These are phyloP conservation scores for Plasmodium malariae DNA, from an alignment of 169 alveolate genomes.

Conservation along the genomic window DNA sequence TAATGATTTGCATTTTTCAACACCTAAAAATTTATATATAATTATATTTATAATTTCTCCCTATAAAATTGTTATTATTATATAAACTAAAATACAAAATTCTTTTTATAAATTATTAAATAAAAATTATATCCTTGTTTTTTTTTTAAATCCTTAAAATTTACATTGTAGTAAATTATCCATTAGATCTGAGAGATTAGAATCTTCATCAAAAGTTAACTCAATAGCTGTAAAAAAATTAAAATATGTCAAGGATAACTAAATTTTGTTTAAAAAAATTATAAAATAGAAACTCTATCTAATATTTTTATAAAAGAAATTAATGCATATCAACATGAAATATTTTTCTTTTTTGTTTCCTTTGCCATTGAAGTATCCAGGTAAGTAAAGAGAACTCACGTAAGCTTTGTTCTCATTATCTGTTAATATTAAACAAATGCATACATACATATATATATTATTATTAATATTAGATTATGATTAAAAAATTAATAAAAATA, in stretches of 20 bases:
- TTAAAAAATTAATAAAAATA: neutral
- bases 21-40: constrained; percentile 14
- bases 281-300: neutral
- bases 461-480: neutral
- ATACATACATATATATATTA: neutral
- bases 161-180: constrained; percentile 39
- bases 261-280: no score
- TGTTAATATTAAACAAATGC: neutral
- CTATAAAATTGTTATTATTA: neutral
- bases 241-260: neutral
- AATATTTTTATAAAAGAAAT: neutral
- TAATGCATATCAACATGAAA: neutral
- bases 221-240: constrained; percentile 37
- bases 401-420: constrained; percentile 28
- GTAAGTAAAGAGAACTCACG: constrained; percentile 32
- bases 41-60: neutral
- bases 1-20: constrained; percentile 11
- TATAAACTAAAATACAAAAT: neutral
- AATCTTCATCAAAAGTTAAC: constrained; percentile 22
- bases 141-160: neutral
- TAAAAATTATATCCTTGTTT: neutral
- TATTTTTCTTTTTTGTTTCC: neutral
- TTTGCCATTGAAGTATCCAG: constrained; percentile 61
- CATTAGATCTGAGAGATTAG: neutral
- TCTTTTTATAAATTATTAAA: constrained; percentile 8